phyloP scores from a whole-genome alignment of 1,139 yeast species.

The Pichia inconspicua region DNA sequence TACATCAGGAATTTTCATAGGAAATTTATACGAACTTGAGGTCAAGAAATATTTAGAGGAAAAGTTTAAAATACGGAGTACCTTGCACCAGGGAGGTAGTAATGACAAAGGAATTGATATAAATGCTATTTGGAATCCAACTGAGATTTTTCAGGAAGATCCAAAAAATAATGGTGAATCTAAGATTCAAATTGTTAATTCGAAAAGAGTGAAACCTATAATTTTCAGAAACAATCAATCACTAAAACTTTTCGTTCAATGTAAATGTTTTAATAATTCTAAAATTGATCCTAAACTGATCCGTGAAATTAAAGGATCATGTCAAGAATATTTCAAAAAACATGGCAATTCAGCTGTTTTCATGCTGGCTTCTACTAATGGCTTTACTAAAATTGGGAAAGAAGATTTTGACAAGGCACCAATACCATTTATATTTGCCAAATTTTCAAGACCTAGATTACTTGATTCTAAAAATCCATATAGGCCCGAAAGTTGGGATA shows the following conservation, averaged over 20 bases:
- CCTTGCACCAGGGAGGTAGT: slow-evolving; percentile 54
- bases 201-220: slow-evolving; percentile 26
- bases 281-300: slow-evolving; percentile 27
- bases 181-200: slow-evolving; percentile 18
- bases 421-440: slow-evolving; percentile 51
- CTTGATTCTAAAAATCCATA: slow-evolving; percentile 27
- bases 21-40: slow-evolving; percentile 62
- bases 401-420: slow-evolving; percentile 40
- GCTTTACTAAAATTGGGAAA: slow-evolving; percentile 53
- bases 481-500: slow-evolving; percentile 35
- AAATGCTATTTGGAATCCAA: slow-evolving; percentile 48
- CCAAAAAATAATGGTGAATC: slow-evolving; percentile 1
- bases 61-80: slow-evolving; percentile 32
- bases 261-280: slow-evolving; percentile 23
- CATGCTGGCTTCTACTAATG: slow-evolving; percentile 50
- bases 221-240: slow-evolving; percentile 13
- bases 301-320: slow-evolving; percentile 28
- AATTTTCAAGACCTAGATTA: slow-evolving; percentile 30
- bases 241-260: slow-evolving; percentile 24
- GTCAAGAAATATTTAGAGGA: slow-evolving; percentile 40
- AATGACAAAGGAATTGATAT: slow-evolving; percentile 71
- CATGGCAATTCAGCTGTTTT: slow-evolving; percentile 47
- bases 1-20: slow-evolving; percentile 49
- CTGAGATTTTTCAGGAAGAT: slow-evolving; percentile 21
- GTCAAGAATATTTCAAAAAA: slow-evolving; percentile 15